Evolutionary conservation across 2,329 filamentous ascomycete genomes (phyloP), one percentile per base, ranked within the genome.

Genomic region (Claviceps spartinae): DNA sequence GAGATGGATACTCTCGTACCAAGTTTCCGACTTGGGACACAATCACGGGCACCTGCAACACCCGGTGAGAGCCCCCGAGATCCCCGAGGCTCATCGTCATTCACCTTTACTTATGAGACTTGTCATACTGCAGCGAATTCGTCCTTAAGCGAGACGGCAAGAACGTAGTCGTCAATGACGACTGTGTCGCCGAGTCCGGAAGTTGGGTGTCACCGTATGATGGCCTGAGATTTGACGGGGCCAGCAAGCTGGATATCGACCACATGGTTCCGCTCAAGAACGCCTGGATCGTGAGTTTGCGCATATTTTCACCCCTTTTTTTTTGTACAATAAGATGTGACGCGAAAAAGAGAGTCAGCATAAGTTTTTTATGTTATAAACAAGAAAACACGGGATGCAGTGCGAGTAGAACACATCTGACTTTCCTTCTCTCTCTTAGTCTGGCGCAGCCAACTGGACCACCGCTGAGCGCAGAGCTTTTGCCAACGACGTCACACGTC

Each of bases 211-310:
- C 78, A 38, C 83, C 85, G 0, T 93, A 86, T 63, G 87, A 91
- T 61, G 86, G 85, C 16, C 82, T 70, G 0, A 80, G 73, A 1
- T 88, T 84, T 83, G 83, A 79, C 0, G 70, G 72, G 0, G 78
- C 85, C 1, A 77, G 73, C 18, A 84, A 90, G 59, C 65, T 93
- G 1, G 86, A 91, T 59, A 91, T 93, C 54, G 88, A 93, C 65
- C 88, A 93, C 64, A 75, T 93, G 68, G 85, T 94, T 2, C 86
- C 88, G 1, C 65, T 94, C 55, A 83, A 83, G 63, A 88, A 90
- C 61, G 86, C 86, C 5, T 91, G 86, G 86, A 81, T 85, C 55
- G 78, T 82, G 58, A 61, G 73, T 67, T 30, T 11, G 18, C n/a
- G 16, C 40, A 41, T 38, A 14, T 14, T 48, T 8, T 26, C 11